phyloP scores from a whole-genome alignment of 2,329 filamentous ascomycete species.

The Beauveria medogensis region DNA sequence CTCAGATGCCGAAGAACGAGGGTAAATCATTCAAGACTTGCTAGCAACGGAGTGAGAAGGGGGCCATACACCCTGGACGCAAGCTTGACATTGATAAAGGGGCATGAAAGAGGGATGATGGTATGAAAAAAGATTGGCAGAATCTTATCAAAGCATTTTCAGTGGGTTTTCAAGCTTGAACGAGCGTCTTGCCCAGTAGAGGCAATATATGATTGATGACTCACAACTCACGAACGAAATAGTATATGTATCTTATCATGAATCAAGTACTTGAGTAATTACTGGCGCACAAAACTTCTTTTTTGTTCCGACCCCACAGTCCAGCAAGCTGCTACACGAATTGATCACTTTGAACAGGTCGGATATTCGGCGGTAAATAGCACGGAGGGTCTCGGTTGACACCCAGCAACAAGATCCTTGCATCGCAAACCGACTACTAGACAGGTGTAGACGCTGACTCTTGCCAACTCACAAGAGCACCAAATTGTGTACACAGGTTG shows the following conservation, averaged over 20 bases:
- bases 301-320: too few relatives aligned
- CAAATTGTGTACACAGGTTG: too few relatives aligned
- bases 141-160: conserved; percentile 5
- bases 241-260: background rate
- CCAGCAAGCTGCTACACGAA: too few relatives aligned
- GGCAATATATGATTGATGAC: background rate
- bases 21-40: background rate
- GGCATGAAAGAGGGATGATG: background rate
- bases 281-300: too few relatives aligned
- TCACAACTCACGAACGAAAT: background rate
- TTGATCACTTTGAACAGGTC: too few relatives aligned
- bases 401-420: too few relatives aligned
- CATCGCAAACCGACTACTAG: too few relatives aligned
- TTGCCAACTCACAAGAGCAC: too few relatives aligned
- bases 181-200: background rate
- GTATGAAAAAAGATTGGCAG: background rate
- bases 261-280: background rate
- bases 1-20: background rate
- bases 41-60: background rate
- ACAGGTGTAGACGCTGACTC: too few relatives aligned
- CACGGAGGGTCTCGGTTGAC: too few relatives aligned
- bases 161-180: background rate
- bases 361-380: too few relatives aligned
- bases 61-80: background rate
- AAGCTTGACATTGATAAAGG: background rate